Base-by-base conservation (phyloP, 352 stramenopile genomes). In the Phytopythium boreale region DNA sequence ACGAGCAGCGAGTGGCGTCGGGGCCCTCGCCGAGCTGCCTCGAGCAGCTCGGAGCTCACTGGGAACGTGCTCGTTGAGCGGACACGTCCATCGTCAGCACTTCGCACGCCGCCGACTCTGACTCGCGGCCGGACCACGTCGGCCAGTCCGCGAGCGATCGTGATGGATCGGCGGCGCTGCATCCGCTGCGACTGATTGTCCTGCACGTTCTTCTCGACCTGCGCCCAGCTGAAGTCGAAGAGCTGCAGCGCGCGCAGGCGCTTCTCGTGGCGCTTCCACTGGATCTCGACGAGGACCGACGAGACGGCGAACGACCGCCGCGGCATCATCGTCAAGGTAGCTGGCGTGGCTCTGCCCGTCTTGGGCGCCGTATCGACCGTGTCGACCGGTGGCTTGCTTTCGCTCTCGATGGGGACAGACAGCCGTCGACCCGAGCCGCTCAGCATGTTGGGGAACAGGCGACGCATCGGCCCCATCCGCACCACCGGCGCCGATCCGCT, bases 231-330 rank as follows among this genome's bases (percentile, higher is more conserved):
- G 10, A 64, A 66, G 36, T 74, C 47, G 34, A 79, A 80, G 34
- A 72, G 63, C 56, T 74, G 67, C n/a, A 82, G 68, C 19, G 71
- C 76, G 9, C 73, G 72, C 52, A 84, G 60, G 11, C 76, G 72
- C 41, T 80, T 84, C 50, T 75, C 67, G 44, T 84, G 74, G 2
- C 60, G 63, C 37, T 76, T 74, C 76, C 76, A 84, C 19, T 65
- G 69, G 3, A 74, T 46, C 44, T 84, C 74, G 22, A 56, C 70
- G 53, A 51, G 61, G 19, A 66, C 44, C 56, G 76, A 74, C 20
- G 79, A 41, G 0, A 57, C n/a, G 10, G 36, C 29, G 20, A 58
- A 52, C 8, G 47, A 52, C 20, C 51, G 24, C 2, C 47, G 10
- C 11, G 26, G 24, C 14, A 26, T 4, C 6, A 10, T 0, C 4